Conservation (phyloP, 768 basidiomycete genomes). For the Dendrothele bispora region DNA sequence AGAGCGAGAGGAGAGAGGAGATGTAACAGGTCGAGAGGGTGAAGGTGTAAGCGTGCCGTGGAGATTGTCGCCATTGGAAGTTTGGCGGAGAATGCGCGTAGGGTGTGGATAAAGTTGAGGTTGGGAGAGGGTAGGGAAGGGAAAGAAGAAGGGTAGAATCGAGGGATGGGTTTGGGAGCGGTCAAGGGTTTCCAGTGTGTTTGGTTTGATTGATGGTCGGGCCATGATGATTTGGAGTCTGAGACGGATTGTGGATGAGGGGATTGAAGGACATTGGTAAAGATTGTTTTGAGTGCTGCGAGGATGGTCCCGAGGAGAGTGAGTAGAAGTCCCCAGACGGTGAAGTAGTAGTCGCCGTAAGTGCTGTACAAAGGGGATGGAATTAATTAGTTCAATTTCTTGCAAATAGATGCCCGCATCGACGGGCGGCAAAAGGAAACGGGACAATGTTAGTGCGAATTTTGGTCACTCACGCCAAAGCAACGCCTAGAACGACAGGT, state of each 20-base stretch:
- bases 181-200: too few species aligned
- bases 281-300: constrained; percentile 91
- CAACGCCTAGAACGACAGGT: constrained; percentile 89
- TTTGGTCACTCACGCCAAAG: constrained; percentile 67
- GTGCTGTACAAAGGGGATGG: constrained; percentile 55
- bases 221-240: constrained; percentile 2
- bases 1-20: constrained; percentile 93
- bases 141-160: constrained; percentile 12
- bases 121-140: constrained; percentile 16
- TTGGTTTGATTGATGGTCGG: too few species aligned
- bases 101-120: too few species aligned
- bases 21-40: constrained; percentile 84
- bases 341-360: constrained; percentile 95
- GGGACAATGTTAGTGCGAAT: constrained; percentile 1
- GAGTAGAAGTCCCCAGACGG: constrained; percentile 77
- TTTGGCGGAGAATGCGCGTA: too few species aligned
- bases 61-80: too few species aligned
- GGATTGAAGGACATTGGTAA: constrained; percentile 81
- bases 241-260: constrained; percentile 20
- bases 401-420: neutral
- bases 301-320: constrained; percentile 90
- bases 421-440: constrained; percentile 3
- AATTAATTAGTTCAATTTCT: too few species aligned
- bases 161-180: too few species aligned
- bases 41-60: constrained; percentile 40